Percentiles rank a stretch among this genome's conserved stretches.
Conservation (phyloP, 2,329 filamentous ascomycete species). For the Trichoderma asperellum region DNA sequence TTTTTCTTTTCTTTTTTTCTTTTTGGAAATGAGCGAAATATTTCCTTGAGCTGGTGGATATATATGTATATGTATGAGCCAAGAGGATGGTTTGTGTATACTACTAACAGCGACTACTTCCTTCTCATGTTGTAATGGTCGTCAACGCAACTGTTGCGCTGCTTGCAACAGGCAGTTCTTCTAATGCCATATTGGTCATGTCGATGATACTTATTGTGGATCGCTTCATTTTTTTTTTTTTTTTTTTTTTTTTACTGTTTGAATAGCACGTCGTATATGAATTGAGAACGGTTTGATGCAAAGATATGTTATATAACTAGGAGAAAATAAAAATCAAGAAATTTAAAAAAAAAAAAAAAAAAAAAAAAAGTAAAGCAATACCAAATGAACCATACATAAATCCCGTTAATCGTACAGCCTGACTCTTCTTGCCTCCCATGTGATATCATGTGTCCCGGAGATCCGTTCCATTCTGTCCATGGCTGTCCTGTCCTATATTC, state of each 20-base stretch:
- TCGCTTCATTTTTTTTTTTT: neutral
- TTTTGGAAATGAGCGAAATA: neutral
- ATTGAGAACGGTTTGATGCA: neutral
- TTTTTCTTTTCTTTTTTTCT: too few species aligned
- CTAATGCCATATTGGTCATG: neutral
- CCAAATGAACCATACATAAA: conserved; percentile 23
- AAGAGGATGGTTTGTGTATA: conserved; percentile 5
- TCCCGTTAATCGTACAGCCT: conserved; percentile 34
- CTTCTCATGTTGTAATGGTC: neutral
- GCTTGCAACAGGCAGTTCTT: neutral
- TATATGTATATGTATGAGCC: neutral
- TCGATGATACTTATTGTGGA: neutral
- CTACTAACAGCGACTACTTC: neutral
- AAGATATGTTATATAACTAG: conserved; percentile 2
- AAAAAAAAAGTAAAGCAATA: conserved; percentile 25
- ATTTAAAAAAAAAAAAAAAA: neutral
- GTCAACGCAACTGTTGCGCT: neutral
- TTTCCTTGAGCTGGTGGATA: neutral
- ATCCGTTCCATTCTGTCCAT: neutral
- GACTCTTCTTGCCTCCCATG: conserved; percentile 21
- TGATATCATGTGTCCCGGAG: conserved; percentile 22
- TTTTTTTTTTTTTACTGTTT: neutral
- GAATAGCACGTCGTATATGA: conserved; percentile 13
- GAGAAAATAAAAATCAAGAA: neutral
- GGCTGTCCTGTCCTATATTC: neutral